A percentile compares a stretch with the other conserved stretches of the same genome.
Conservation (phyloP, 2,329 filamentous ascomycete genomes). For the Blastomyces parvus region DNA sequence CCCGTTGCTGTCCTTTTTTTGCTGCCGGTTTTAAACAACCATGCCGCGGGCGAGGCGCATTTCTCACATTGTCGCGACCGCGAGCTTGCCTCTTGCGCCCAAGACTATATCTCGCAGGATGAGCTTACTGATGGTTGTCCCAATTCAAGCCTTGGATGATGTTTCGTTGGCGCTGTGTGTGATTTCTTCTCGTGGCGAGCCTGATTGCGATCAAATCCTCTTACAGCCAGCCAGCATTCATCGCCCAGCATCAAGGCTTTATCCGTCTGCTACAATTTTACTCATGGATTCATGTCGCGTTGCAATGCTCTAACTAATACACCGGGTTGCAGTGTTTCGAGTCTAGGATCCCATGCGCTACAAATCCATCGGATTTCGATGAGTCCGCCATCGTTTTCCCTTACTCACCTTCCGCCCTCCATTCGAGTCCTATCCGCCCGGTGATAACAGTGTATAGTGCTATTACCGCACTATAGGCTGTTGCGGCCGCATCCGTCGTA, state of each 20-base stretch:
- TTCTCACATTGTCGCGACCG: background rate
- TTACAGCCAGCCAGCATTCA: background rate
- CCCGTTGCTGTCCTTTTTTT: background rate
- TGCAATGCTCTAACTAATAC: background rate
- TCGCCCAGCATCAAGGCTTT: background rate
- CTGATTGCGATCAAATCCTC: background rate
- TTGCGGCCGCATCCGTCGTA: background rate
- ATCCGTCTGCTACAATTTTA: background rate
- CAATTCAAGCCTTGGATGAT: background rate
- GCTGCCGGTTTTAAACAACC: background rate
- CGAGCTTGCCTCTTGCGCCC: background rate
- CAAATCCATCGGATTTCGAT: conserved; percentile 4
- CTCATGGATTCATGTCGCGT: background rate
- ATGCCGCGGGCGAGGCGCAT: background rate
- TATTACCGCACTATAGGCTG: background rate
- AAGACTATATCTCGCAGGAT: background rate
- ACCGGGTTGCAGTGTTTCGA: background rate
- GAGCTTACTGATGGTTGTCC: background rate
- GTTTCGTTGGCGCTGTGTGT: background rate
- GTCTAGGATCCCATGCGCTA: background rate
- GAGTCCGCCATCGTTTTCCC: conserved; percentile 1
- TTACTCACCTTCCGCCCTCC: background rate
- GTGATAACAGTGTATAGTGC: background rate
- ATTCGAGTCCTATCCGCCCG: background rate
- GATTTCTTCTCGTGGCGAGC: background rate